Evolutionary conservation across 148 eudicot species (phyloP).

Genomic region (Agrostemma githago): DNA sequence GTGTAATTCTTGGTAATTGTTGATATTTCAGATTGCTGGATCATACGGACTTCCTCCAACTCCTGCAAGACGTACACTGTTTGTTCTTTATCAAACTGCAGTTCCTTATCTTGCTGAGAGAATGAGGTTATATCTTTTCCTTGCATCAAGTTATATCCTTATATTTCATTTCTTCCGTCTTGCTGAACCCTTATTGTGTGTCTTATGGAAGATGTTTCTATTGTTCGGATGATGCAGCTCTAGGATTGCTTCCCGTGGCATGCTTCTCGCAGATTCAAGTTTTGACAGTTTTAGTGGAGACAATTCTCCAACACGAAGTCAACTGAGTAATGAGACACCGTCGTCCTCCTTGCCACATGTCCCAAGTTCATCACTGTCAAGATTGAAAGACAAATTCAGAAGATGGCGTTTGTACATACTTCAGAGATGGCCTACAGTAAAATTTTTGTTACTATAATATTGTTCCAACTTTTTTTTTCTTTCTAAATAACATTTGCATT

Average conservation of each 20-base stretch:
- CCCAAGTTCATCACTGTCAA: constrained; percentile 40
- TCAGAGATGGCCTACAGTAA: constrained; percentile 86
- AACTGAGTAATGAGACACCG: constrained; percentile 30
- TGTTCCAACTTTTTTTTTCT: not conserved
- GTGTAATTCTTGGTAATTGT: constrained; percentile 3
- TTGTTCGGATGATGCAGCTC: constrained; percentile 49
- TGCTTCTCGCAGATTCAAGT: constrained; percentile 55
- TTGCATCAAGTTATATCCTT: constrained; percentile 3
- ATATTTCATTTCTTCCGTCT: not conserved
- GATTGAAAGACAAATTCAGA: constrained; percentile 49
- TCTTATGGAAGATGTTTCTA: constrained; percentile 9
- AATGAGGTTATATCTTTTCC: constrained; percentile 47
- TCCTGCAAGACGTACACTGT: constrained; percentile 92
- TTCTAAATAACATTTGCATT: not conserved
- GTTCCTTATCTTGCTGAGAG: constrained; percentile 95
- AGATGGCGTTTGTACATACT: constrained; percentile 47
- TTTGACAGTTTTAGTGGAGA: constrained; percentile 41
- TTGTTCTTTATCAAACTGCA: constrained; percentile 82
- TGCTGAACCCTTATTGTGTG: not conserved
- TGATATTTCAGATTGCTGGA: constrained; percentile 75
- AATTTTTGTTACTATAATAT: not conserved
- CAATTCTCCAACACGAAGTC: constrained; percentile 32
- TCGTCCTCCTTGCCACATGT: constrained; percentile 43
- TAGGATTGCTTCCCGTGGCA: constrained; percentile 87
- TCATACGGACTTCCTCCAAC: constrained; percentile 88